Percentiles rank a stretch among this genome's conserved stretches.
Evolutionary conservation across 805 yeast species (phyloP).

Genomic region (Hanseniaspora pseudoguilliermondii): DNA sequence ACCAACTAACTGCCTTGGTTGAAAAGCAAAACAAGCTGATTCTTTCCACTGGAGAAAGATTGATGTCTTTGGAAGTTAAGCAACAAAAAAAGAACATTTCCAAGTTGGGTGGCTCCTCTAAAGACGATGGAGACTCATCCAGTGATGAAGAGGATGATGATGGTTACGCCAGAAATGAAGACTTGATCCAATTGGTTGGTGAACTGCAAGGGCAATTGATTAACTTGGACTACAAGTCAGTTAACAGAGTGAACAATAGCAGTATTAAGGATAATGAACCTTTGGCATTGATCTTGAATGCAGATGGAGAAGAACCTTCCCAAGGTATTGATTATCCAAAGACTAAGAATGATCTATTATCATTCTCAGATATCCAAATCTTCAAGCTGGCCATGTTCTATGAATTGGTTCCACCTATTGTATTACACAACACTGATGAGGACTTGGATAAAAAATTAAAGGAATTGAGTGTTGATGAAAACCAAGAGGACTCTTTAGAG

Average conservation of each 20-base stretch:
- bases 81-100: constrained; percentile 32
- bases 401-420: constrained; percentile 58
- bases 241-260: constrained; percentile 58
- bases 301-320: constrained; percentile 63
- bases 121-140: constrained; percentile 46
- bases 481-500: constrained; percentile 21
- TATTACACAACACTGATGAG: constrained; percentile 37
- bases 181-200: constrained; percentile 71
- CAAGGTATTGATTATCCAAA: constrained; percentile 40
- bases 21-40: constrained; percentile 54
- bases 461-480: constrained; percentile 28
- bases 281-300: constrained; percentile 60
- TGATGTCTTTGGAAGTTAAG: constrained; percentile 54
- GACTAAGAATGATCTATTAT: constrained; percentile 41
- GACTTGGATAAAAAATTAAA: constrained; percentile 40
- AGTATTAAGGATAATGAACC: constrained; percentile 31
- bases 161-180: constrained; percentile 68
- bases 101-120: constrained; percentile 12
- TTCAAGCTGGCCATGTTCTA: constrained; percentile 55
- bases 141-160: constrained; percentile 64
- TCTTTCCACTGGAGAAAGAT: constrained; percentile 67
- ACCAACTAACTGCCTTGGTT: constrained; percentile 40
- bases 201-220: constrained; percentile 85
- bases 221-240: constrained; percentile 59
- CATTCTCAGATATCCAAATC: constrained; percentile 34